phyloP scores from a whole-genome alignment of 208 protist genomes.

The Wallacemonas sp. region DNA sequence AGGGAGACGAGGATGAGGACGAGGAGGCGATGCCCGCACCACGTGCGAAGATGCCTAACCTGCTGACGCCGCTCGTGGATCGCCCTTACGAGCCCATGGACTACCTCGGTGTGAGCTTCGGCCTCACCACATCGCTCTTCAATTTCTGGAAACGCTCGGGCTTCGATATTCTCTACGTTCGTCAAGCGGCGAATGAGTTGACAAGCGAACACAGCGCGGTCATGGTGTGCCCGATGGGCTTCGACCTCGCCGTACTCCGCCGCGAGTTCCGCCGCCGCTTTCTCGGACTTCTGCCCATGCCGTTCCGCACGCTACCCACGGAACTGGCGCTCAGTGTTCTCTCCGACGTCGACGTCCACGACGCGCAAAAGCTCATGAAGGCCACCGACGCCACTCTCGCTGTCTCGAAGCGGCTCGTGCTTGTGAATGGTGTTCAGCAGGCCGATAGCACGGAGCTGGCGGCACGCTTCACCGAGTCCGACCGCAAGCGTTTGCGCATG shows the following conservation, averaged over 20 bases:
- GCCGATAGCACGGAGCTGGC: conserved; percentile 56
- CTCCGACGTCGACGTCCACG: conserved; percentile 47
- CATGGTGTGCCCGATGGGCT: conserved; percentile 93
- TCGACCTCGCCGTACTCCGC: conserved; percentile 58
- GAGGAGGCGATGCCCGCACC: conserved; percentile 28
- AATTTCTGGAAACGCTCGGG: conserved; percentile 96
- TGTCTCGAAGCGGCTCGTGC: conserved; percentile 32
- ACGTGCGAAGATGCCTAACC: conserved; percentile 59
- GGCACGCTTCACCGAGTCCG: conserved; percentile 70
- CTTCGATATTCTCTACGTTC: conserved; percentile 92
- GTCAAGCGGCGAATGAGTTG: conserved; percentile 95
- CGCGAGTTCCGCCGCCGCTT: conserved; percentile 94
- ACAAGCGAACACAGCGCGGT: conserved; percentile 99
- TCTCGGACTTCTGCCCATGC: conserved; percentile 89
- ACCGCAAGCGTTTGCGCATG: conserved; percentile 95
- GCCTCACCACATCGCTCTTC: conserved; percentile 95
- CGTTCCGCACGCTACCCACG: conserved; percentile 88
- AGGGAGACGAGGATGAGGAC: conserved; percentile 15
- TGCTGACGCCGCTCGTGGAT: conserved; percentile 87
- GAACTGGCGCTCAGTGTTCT: conserved; percentile 89
- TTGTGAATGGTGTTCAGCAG: conserved; percentile 61
- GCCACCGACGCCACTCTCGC: conserved; percentile 29
- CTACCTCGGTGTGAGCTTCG: conserved; percentile 98
- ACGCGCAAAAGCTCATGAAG: conserved; percentile 44
- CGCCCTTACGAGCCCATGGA: conserved; percentile 93